These are phyloP conservation scores for Trichothecium roseum DNA, from an alignment of 2,329 filamentous ascomycete genomes.

Conservation along the genomic window DNA sequence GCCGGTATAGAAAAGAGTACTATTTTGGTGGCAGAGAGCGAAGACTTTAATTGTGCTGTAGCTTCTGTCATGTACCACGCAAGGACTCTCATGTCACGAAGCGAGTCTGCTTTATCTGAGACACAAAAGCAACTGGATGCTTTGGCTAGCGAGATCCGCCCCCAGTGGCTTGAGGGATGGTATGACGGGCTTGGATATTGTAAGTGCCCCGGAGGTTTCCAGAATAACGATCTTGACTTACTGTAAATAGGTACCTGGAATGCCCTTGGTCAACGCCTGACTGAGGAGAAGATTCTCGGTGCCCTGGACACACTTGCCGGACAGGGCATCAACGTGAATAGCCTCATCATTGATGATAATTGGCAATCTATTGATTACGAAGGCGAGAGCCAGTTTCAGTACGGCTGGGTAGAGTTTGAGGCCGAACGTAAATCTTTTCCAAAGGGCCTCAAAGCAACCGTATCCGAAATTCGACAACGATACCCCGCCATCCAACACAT, in stretches of 20 bases:
- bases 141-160: slow-evolving; percentile 36
- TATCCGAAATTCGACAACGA: slow-evolving; percentile 56
- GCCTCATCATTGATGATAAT: slow-evolving; percentile 91
- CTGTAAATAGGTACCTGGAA: slow-evolving; percentile 69
- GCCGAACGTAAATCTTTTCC: slow-evolving; percentile 74
- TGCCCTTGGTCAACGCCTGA: slow-evolving; percentile 72
- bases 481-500: slow-evolving; percentile 71
- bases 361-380: slow-evolving; percentile 68
- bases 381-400: slow-evolving; percentile 41
- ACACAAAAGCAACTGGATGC: slow-evolving; percentile 33
- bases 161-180: slow-evolving; percentile 74
- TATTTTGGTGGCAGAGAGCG: slow-evolving; percentile 61
- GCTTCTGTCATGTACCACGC: slow-evolving; percentile 82
- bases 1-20: slow-evolving; percentile 37
- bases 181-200: slow-evolving; percentile 91
- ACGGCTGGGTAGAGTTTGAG: slow-evolving; percentile 75
- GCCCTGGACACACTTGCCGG: slow-evolving; percentile 63
- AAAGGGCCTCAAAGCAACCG: slow-evolving; percentile 60
- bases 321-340: slow-evolving; percentile 67
- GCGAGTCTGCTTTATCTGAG: slow-evolving; percentile 36
- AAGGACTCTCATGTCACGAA: slow-evolving; percentile 35
- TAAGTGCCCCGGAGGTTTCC: slow-evolving; percentile 20
- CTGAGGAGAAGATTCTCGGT: slow-evolving; percentile 65
- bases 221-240: slow-evolving; percentile 7
- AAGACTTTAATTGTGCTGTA: slow-evolving; percentile 64